Percentiles rank a stretch among this genome's conserved stretches.
phyloP scores from a whole-genome alignment of 306 rosid genomes.

The Quercus alba region DNA sequence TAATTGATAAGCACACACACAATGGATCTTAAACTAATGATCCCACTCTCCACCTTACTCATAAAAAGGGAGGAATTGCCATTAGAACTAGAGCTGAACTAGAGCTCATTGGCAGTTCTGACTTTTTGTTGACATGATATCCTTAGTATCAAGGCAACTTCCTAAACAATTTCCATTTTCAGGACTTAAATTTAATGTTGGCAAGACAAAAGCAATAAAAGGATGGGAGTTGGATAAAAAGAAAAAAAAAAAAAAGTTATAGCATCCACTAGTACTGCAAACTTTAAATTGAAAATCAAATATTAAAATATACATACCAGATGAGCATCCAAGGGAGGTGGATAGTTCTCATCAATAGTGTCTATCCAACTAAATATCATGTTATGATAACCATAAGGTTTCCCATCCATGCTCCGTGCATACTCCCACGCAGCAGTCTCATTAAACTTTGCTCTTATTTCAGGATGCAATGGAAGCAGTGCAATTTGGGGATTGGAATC shows the following conservation, averaged over 20 bases:
- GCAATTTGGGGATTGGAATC: slow-evolving; percentile 92
- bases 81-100: too few species aligned
- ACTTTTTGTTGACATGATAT: background rate
- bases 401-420: slow-evolving; percentile 77
- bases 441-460: slow-evolving; percentile 70
- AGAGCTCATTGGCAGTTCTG: too few species aligned
- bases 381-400: slow-evolving; percentile 94
- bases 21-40: too few species aligned
- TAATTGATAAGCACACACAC: too few species aligned
- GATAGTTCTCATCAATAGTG: slow-evolving; percentile 69
- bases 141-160: background rate
- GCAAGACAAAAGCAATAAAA: background rate
- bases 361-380: slow-evolving; percentile 98
- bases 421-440: slow-evolving; percentile 99
- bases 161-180: background rate
- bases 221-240: background rate
- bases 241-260: background rate
- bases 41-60: too few species aligned
- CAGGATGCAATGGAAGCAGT: slow-evolving; percentile 88
- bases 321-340: slow-evolving; percentile 97
- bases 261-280: slow-evolving; percentile 6
- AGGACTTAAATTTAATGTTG: background rate
- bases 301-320: slow-evolving; percentile 45
- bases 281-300: slow-evolving; percentile 8
- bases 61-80: too few species aligned